Base-by-base conservation (phyloP, 192 early-diverging fungal species). In the Mortierella hygrophila region DNA sequence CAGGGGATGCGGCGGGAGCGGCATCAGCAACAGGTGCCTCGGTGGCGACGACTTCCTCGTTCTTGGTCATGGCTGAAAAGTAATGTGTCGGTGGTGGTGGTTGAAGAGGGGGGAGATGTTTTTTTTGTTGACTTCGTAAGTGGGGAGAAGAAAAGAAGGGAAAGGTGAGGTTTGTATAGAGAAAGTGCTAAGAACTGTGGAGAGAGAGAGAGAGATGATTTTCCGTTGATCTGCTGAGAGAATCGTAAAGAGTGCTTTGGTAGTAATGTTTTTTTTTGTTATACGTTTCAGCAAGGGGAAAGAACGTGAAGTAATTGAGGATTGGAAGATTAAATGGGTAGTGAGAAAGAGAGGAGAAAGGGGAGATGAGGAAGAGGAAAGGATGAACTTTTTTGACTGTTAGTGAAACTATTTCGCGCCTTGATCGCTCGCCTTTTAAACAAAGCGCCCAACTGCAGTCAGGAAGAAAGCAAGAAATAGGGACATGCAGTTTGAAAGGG, bases 21-120 rank as follows among this genome's bases (percentile, higher is more conserved):
- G 46, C 15, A n/a, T 29, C 57, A 8, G 68, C 42, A 26, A 57
- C 71, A 4, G 71, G 55, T 11, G 72, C 55, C 18, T 73, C 69
- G 6, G 40, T 63, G 26, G 63, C 55, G 35, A 47, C 68, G 6
- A 46, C 60, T 79, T 80, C 75, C 32, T 76, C 79, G 23, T 73
- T 80, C 49, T 80, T 76, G 72, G 83, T 80, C 83, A 80, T 86
- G 72, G 70, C 44, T 65, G 44, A 16, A 38, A 38, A 38, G 41
- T 65, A 65, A 10, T 26, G 60, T 26, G 26, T 65, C 32, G 0
- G 0, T 65, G 55, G 47, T 55, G 35, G 35, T 55, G 20, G 54
- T 72, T 7, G 9, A 41, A 23, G 6, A 26, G 10, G 7, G 15
- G 20, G 11, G 70, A 69, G 32, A n/a, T 52, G n/a, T 75, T 16